A percentile compares a stretch with the other conserved stretches of the same genome.
Evolutionary conservation across 257 asterid species (phyloP).

Genomic region (Solanum tarapatanum): DNA sequence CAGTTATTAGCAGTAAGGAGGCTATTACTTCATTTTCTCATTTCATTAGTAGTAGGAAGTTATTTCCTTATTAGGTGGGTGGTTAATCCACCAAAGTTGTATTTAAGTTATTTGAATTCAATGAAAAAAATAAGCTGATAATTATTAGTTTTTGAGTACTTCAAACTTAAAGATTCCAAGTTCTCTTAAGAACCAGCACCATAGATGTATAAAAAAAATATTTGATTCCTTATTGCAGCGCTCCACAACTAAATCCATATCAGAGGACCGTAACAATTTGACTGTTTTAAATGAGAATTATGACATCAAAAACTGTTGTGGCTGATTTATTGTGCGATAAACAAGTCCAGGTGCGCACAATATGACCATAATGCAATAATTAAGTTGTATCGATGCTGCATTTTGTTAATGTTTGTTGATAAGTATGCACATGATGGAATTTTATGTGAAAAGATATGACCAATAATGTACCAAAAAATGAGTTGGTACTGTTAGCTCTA

Average conservation of each 20-base stretch:
- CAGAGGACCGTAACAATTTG: neutral
- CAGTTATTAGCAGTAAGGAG: neutral
- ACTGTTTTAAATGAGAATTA: neutral
- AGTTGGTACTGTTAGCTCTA: neutral
- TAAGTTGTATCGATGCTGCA: neutral
- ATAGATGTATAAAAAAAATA: too few species aligned
- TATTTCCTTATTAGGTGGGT: neutral
- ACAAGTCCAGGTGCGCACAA: neutral
- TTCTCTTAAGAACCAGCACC: too few species aligned
- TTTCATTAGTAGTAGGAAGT: neutral
- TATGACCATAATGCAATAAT: neutral
- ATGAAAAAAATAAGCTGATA: neutral
- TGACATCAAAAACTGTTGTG: neutral
- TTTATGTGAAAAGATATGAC: neutral
- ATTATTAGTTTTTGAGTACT: neutral
- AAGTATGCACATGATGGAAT: neutral
- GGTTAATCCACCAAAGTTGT: neutral
- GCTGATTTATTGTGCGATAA: neutral
- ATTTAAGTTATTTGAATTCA: too few species aligned
- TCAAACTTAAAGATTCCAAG: neutral
- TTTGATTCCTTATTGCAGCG: neutral
- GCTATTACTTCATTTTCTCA: neutral
- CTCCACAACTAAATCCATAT: neutral
- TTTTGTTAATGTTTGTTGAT: neutral
- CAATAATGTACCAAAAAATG: slow-evolving; percentile 1